A percentile compares a stretch with the other conserved stretches of the same genome.
Conservation (phyloP, 78 protist genomes). For the Ministeria vibrans region DNA sequence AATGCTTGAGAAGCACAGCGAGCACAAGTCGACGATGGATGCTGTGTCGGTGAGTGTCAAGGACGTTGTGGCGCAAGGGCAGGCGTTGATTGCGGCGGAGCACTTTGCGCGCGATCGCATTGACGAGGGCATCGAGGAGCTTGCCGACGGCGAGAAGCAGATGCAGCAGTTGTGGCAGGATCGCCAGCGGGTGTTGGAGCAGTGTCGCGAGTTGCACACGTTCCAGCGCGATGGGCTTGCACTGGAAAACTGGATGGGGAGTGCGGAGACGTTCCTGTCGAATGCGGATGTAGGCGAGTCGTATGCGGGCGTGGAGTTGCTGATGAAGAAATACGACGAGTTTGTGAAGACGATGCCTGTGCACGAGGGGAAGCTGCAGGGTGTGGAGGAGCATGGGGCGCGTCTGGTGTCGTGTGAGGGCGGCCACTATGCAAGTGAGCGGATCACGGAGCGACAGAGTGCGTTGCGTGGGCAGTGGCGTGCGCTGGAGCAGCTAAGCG, state of each 20-base stretch:
- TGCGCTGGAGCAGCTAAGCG: background rate
- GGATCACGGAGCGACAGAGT: background rate
- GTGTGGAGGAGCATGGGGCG: background rate
- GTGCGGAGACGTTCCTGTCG: background rate
- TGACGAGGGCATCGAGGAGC: background rate
- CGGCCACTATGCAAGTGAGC: background rate
- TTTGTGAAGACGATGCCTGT: background rate
- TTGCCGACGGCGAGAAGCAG: background rate
- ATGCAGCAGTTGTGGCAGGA: background rate
- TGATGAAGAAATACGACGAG: background rate
- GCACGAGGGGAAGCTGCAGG: background rate
- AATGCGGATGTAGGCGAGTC: background rate
- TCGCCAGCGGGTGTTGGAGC: background rate
- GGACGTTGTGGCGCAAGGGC: background rate
- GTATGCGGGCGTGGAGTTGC: background rate
- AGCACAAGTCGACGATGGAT: background rate
- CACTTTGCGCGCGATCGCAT: background rate
- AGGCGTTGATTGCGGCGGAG: background rate
- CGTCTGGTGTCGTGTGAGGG: background rate
- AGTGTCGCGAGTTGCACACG: background rate
- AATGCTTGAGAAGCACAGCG: background rate
- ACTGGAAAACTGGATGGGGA: background rate
- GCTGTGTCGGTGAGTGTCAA: background rate
- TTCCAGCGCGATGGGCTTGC: background rate
- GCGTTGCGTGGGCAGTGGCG: background rate